Base-by-base conservation (phyloP, 345 rosid genomes). In the Raphanus sativus region DNA sequence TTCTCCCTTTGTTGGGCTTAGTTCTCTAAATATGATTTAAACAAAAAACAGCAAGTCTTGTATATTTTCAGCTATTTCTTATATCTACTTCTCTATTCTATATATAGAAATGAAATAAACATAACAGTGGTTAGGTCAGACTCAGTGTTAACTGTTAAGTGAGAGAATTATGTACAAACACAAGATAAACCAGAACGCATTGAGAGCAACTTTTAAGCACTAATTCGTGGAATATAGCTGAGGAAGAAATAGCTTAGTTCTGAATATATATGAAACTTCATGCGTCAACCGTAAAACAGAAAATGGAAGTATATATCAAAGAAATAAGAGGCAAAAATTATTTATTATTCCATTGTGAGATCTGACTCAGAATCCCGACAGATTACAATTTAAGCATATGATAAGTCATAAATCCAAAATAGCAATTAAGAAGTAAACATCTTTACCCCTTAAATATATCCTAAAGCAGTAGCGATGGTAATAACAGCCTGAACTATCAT, bases 271-370 rank as follows among this genome's bases (percentile, higher is more conserved):
- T 52, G 59, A 15, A 52, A 16, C 59, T 16, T 52, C 2, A 52
- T 16, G 59, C 59, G 9, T 52, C 59, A 52, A 52, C 2, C 21
- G 21, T 52, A 45, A 5, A 13, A 21, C 21, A 21, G 21, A 21
- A 21, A 21, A 21, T 21, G 21, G 21, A 21, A 21, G 21, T 21
- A 21, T 21, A 21, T 21, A 12, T 6, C 16, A 17, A 55, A 55
- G 12, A 55, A 55, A 66, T 28, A 55, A 66, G 72, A 56, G 40
- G 42, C 58, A 56, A 10, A 2, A 0, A 65, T 66, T 66, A 66
- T 75, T 75, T 66, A 55, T 15, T 55, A 55, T 10, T 65, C 15
- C 71, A 55, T 66, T 65, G 5, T 16, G 25, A 26, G 40, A 66
- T 56, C 72, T 7, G 58, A 56, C 58, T 36, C n/a, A 26, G 29